These are phyloP conservation scores for Polyporus arcularius DNA, from an alignment of 768 basidiomycete genomes.

Conservation along the genomic window DNA sequence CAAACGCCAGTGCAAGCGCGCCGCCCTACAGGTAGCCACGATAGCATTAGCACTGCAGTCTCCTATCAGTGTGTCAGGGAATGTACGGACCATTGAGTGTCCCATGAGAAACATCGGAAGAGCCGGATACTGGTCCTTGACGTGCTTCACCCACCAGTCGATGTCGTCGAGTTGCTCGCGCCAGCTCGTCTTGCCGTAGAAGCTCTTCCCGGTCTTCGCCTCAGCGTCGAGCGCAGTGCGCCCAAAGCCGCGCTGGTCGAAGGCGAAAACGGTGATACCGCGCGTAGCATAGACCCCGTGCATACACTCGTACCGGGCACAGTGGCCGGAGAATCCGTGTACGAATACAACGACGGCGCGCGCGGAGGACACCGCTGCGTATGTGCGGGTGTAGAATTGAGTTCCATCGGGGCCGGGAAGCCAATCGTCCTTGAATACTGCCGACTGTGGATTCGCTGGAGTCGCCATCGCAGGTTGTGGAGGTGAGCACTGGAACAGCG, in stretches of 20 bases:
- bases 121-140: constrained; percentile 42
- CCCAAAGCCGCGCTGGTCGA: constrained; percentile 82
- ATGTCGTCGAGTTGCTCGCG: constrained; percentile 67
- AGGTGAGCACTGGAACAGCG: too few relatives aligned
- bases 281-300: constrained; percentile 54
- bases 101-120: constrained; percentile 73
- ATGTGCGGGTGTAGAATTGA: constrained; percentile 72
- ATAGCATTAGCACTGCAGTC: neutral
- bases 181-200: constrained; percentile 64
- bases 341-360: constrained; percentile 68
- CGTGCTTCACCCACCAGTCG: constrained; percentile 63
- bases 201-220: constrained; percentile 48
- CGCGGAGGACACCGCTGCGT: constrained; percentile 32
- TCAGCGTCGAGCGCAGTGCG: constrained; percentile 61
- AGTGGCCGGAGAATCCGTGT: constrained; percentile 79
- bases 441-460: too few relatives aligned
- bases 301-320: constrained; percentile 69
- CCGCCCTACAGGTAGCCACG: constrained; percentile 33
- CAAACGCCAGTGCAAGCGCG: constrained; percentile 57
- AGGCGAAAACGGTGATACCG: constrained; percentile 67
- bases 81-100: constrained; percentile 67
- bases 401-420: constrained; percentile 56
- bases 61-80: too few relatives aligned
- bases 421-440: constrained; percentile 39
- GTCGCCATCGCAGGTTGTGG: too few relatives aligned